A percentile compares a stretch with the other conserved stretches of the same genome.
Conservation (phyloP, 768 basidiomycete species). For the Tulasnella sp. region DNA sequence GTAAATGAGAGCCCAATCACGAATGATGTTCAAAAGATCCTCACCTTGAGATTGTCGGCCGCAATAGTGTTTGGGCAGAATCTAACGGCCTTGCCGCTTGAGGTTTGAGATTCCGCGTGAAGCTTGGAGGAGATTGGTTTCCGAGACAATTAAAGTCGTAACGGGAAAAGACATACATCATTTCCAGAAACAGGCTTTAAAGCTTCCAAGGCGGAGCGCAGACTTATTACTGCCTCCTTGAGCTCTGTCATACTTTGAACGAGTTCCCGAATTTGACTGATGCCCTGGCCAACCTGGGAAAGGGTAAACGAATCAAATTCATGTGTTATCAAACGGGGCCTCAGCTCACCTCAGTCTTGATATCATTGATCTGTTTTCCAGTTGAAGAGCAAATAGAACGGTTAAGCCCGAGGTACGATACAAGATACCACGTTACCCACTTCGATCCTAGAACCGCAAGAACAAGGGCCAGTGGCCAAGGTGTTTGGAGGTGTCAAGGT, state of each 20-base stretch:
- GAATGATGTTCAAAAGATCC: too few relatives aligned
- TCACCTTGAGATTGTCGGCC: too few relatives aligned
- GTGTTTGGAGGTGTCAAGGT: not conserved
- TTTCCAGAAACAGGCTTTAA: not conserved
- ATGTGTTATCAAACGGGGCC: not conserved
- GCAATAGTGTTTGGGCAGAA: too few relatives aligned
- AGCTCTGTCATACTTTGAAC: not conserved
- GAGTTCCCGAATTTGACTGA: not conserved
- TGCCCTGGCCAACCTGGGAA: not conserved
- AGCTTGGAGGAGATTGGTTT: not conserved
- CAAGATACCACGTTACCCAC: not conserved
- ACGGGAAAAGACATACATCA: not conserved
- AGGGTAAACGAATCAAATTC: not conserved
- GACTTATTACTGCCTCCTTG: not conserved
- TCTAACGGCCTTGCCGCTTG: too few relatives aligned
- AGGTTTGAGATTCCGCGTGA: too few relatives aligned
- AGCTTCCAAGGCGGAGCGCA: not conserved
- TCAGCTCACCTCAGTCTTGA: not conserved
- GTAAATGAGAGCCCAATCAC: too few relatives aligned
- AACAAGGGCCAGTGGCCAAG: not conserved
- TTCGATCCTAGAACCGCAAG: not conserved
- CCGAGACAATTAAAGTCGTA: not conserved
- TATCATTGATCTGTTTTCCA: not conserved
- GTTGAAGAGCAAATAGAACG: not conserved
- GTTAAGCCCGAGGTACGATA: not conserved